phyloP scores from a whole-genome alignment of 441 rosid genomes.

The Aleurites moluccanus region DNA sequence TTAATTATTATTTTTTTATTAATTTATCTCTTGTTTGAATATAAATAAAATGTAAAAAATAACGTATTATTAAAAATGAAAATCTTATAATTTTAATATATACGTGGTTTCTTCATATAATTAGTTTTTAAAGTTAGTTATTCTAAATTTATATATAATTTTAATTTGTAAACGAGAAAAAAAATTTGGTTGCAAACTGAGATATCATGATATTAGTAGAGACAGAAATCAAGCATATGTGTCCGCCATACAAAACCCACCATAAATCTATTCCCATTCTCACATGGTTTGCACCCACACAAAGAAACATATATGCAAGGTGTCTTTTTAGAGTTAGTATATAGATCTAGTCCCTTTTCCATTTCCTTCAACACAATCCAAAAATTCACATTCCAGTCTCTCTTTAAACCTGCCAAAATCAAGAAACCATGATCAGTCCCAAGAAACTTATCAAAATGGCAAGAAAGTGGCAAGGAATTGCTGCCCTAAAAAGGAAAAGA shows the following conservation, averaged over 20 bases:
- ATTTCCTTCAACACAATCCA: conserved; percentile 3
- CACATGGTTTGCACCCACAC: conserved; percentile 12
- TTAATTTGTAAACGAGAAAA: too few relatives aligned
- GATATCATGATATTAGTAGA: too few relatives aligned
- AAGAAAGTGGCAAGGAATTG: conserved; percentile 28
- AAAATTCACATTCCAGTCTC: background rate
- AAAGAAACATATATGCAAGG: background rate
- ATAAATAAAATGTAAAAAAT: too few relatives aligned
- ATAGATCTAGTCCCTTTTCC: conserved; percentile 8
- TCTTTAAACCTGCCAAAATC: background rate
- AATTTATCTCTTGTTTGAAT: too few relatives aligned
- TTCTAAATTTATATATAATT: too few relatives aligned
- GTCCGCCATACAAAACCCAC: background rate
- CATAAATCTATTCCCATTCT: background rate
- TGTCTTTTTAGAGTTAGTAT: background rate
- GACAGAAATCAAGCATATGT: background rate
- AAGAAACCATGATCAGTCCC: conserved; percentile 30
- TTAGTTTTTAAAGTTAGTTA: too few relatives aligned
- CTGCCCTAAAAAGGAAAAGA: conserved; percentile 27
- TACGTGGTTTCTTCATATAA: too few relatives aligned
- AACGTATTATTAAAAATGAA: too few relatives aligned
- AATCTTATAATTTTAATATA: too few relatives aligned
- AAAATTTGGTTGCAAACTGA: too few relatives aligned
- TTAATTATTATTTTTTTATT: too few relatives aligned
- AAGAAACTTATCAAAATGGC: conserved; percentile 29